Evolutionary conservation across 1,284 basidiomycete genomes (phyloP), one percentile per base, ranked within the genome.

Genomic region (Takashimella tepidaria): DNA sequence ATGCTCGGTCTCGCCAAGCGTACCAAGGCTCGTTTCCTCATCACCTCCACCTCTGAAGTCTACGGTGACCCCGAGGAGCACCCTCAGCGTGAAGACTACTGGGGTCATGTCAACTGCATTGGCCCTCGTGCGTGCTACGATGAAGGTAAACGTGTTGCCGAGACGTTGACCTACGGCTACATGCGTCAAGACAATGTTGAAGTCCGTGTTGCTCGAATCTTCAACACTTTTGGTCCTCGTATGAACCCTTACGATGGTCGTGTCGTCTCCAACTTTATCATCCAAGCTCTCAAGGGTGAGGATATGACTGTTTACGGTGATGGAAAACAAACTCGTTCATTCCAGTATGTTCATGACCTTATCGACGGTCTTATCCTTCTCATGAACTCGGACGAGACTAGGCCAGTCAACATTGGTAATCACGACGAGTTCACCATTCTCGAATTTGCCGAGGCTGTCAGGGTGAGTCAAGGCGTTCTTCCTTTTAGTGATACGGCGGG

Each of bases 1-100:
- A 95, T 97, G 90, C 86, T 98, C 47, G 95, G 91, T 56, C 82
- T 98, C n/a, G 95, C 95, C 12, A 98, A 97, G 77, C 88, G 92
- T 57, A 92, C 88, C 51, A 97, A 97, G 76, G 95, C 95, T 10
- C 84, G 93, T 50, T 98, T 98, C 82, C 79, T 98, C 61, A 92
- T 98, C 63, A 86, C 87, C 57, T 92, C 89, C 59, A 98, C 93
- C 23, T 64, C 73, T 85, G 93, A 98, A 81, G 89, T 98, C 5
- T 98, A 98, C 71, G 93, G 93, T 59, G 92, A 96, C 77, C 92
- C 92, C 16, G 89, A 93, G 73, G 92, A 96, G 47, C 93, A 97
- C 76, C 95, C 95, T 41, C 95, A 98, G 75, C 83, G 80, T 54
- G 92, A 96, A 75, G 90, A 93, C 68, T 93, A 93, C 77, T 96